These are phyloP conservation scores for Suillus sp. DNA, from an alignment of 768 basidiomycete species.

Conservation along the genomic window DNA sequence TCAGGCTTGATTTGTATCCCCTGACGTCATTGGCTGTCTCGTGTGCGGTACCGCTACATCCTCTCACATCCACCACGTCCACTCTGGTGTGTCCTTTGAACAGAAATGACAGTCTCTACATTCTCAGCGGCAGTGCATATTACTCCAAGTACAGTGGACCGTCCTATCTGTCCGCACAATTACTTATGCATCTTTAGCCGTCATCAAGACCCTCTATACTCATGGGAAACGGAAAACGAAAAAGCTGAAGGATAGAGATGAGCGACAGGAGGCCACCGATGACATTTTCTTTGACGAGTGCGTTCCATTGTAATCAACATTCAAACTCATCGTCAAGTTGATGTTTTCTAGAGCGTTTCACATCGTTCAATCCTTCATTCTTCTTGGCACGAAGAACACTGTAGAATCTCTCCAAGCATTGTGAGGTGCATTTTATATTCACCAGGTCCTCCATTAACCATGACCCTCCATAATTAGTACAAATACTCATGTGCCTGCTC, in stretches of 20 bases:
- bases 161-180: background rate
- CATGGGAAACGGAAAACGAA: slow-evolving; percentile 48
- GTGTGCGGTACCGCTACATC: background rate
- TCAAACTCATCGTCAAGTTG: background rate
- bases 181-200: slow-evolving; percentile 39
- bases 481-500: slow-evolving; percentile 70
- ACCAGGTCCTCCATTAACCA: background rate
- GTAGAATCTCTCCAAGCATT: slow-evolving; percentile 73
- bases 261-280: slow-evolving; percentile 48
- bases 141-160: slow-evolving; percentile 44
- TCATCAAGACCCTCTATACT: slow-evolving; percentile 51
- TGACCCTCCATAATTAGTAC: slow-evolving; percentile 41
- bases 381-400: slow-evolving; percentile 63
- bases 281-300: slow-evolving; percentile 74
- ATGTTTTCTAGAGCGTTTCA: slow-evolving; percentile 55
- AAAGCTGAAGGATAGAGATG: slow-evolving; percentile 38
- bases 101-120: slow-evolving; percentile 53
- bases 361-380: slow-evolving; percentile 72
- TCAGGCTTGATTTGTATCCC: background rate
- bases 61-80: background rate
- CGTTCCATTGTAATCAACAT: slow-evolving; percentile 19
- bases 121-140: slow-evolving; percentile 56
- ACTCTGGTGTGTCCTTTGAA: background rate
- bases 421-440: slow-evolving; percentile 32
- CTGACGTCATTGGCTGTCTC: background rate